Evolutionary conservation across 169 alveolate species (phyloP), one percentile per base, ranked within the genome.

Genomic region (Perkinsus marinus): DNA sequence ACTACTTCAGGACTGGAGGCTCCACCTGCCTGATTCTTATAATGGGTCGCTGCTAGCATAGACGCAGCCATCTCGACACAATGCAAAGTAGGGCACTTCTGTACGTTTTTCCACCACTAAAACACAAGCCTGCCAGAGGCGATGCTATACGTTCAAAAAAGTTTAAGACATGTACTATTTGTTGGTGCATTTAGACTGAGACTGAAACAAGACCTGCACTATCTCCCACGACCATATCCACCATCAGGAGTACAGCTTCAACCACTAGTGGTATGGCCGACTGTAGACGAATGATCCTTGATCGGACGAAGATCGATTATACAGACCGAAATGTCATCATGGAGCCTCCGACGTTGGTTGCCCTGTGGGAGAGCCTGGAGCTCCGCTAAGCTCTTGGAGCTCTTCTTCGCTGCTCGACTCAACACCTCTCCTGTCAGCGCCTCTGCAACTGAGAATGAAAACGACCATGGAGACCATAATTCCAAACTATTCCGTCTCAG

Each of bases 301-400:
- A 10, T 6, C 79, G 79, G 22, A 41, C 90, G 68, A 39, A 93
- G 89, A 68, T 93, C 92, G 89, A 93, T 34, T 41, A 93, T n/a
- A 39, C 92, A 68, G 7, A 91, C 91, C 16, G 94, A 68, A 91
- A 90, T 90, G 39, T 93, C 94, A 69, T 93, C 94, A 43, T 47
- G 90, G 90, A 89, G 89, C 89, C 41, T 89, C 68, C 94, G 92
- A 39, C 68, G 92, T 26, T 39, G 39, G 3, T 91, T 57, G 37
- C 79, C 79, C 39, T 39, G 90, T 10, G 92, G 91, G 10, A 68
- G 37, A 37, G 68, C 39, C 43, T 43, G 34, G 39, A 93, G 26
- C 43, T 68, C 57, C 57, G 89, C 47, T 36, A 92, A 39, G 22
- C 91, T 9, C 17, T 91, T 16, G 6, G 89, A 30, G 36, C 0